Base-by-base conservation (phyloP, 495 filamentous ascomycete genomes). In the Annulohypoxylon bovei region DNA sequence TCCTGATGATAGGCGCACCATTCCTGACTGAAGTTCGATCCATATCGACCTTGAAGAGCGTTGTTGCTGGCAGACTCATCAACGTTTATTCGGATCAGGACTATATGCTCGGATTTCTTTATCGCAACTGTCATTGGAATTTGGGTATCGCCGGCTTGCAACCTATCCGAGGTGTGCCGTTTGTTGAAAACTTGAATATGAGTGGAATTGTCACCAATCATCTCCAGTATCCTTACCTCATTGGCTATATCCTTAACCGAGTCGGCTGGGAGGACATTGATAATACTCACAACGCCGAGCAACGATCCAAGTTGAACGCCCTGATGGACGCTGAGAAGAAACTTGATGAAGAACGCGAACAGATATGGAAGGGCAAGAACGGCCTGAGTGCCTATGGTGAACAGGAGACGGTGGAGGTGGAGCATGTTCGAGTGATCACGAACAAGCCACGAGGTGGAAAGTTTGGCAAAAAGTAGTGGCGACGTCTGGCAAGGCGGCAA, bases 1-100 rank as follows among this genome's bases (percentile, higher is more conserved):
- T 87, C 3, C 88, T 97, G 16, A 65, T 99, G 30, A 91, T 98
- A 74, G 95, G 95, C 8, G 85, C 91, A 0, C 93, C 95, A 1
- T 88, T 88, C 2, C 95, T 95, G 0, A 80, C 81, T 7, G 85
- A 87, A 60, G 77, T 80, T 33, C 73, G 77, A 3, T 78, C 79
- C 22, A 89, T 86, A 87, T 75, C 85, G 49, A 76, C 81, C 52
- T 83, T 88, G 78, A 84, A 82, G 64, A 85, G 82, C 67, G 83
- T 88, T 4, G 87, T 89, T 18, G 70, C 82, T 28, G 84, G 85
- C 4, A 81, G 87, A 28, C 76, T 90, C 7, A 77, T 89, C 62
- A 90, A 90, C 69, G 86, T 87, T 14, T 89, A 84, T 70, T 88
- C 86, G 14, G 80, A 83, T 40, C 84, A 86, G 53, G 88, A 90